Base-by-base conservation (phyloP, 495 filamentous ascomycete genomes). In the Umbilicaria muhlenbergii region DNA sequence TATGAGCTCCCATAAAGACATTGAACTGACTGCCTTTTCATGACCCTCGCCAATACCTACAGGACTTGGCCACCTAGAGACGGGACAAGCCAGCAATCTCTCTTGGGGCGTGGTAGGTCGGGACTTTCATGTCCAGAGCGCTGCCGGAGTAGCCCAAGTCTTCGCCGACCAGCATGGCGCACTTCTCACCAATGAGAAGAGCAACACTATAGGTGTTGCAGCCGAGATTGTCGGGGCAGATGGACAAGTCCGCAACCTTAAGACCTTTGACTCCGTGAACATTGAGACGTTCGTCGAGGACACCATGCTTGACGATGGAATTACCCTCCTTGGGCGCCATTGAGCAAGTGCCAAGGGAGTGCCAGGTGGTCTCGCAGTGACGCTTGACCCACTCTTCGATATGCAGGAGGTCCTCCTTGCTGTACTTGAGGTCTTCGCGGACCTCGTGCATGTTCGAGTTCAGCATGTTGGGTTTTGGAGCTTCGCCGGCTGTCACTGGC, bases 141-240 rank as follows among this genome's bases (percentile, higher is more conserved):
- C 68, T 65, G 14, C 83, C 82, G 18, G 71, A 77, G 58, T 86
- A 87, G 3, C 83, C 83, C 16, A 86, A 64, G 49, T 86, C 79
- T 58, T 85, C 81, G 3, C 75, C 81, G n/a, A 74, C 64, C 1
- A 87, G 66, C 46, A 80, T 61, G 0, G 80, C 80, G 17, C 71
- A 76, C 61, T 91, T 91, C 65, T 91, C 83, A n/a, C 82, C 84
- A 43, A 91, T 87, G 6, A 86, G 64, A 11, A 88, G 70, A 18
- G 83, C 82, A 12, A 80, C 86, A 44, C 66, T 74, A 59, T 63
- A 78, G 49, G 81, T 86, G 58, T 86, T 86, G 66, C 78, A 83
- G 28, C 81, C 81, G 17, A 88, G 78, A 47, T 91, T 91, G 56
- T 85, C 81, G 1, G 83, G 82, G 55, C 78, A 86, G 58, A 88